Conservation (phyloP, 1,139 yeast species). For the Taphrina deformans region DNA sequence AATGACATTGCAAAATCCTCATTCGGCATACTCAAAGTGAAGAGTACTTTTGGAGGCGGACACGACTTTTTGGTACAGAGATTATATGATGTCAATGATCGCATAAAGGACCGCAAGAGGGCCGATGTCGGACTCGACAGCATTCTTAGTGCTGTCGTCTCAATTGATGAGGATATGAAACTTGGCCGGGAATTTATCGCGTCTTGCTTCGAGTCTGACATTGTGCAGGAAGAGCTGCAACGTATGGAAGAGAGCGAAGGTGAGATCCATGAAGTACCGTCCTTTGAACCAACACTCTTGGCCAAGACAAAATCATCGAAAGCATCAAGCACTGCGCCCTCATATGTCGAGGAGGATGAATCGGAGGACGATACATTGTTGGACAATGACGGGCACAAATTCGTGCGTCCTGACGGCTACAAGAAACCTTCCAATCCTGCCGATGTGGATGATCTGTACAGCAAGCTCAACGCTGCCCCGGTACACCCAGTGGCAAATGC, state of each 20-base stretch:
- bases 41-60: constrained; percentile 89
- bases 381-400: constrained; percentile 23
- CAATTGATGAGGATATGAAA: constrained; percentile 33
- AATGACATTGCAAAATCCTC: constrained; percentile 66
- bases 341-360: constrained; percentile 20
- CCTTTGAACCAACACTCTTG: not conserved
- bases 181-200: constrained; percentile 12
- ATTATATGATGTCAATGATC: constrained; percentile 32
- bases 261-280: not conserved
- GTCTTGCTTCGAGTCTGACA: constrained; percentile 9
- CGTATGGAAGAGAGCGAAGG: constrained; percentile 16
- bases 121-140: constrained; percentile 27
- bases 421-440: constrained; percentile 18
- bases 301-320: not conserved
- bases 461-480: constrained; percentile 18
- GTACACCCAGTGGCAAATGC: not conserved
- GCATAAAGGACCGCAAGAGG: constrained; percentile 26
- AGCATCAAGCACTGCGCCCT: not conserved
- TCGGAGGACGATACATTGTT: constrained; percentile 15
- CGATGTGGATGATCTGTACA: constrained; percentile 29
- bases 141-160: constrained; percentile 33
- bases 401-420: constrained; percentile 21
- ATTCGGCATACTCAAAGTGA: constrained; percentile 79
- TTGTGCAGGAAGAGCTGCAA: constrained; percentile 15
- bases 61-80: constrained; percentile 59